Evolutionary conservation across 139 green algal species (phyloP).

Genomic region (Tetradesmus obliquus): DNA sequence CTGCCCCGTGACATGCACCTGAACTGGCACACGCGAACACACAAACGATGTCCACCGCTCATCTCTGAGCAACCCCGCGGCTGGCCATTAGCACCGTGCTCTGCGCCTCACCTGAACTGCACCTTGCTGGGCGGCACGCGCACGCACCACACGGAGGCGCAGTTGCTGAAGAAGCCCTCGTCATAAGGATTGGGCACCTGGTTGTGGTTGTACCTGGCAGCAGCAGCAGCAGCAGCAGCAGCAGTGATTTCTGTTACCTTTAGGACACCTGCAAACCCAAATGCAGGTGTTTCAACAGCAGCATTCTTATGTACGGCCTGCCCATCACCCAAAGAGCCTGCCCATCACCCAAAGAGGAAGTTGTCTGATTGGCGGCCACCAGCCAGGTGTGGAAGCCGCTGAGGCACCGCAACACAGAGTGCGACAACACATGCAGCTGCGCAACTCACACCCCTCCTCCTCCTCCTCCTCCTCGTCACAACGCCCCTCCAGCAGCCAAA

Average conservation of each 20-base stretch:
- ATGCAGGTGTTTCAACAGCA: not conserved
- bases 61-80: too few relatives aligned
- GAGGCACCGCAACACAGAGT: conserved; percentile 79
- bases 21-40: too few relatives aligned
- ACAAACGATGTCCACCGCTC: too few relatives aligned
- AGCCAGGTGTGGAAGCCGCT: conserved; percentile 94
- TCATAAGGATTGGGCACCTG: conserved; percentile 77
- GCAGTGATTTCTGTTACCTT: not conserved
- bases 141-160: conserved; percentile 68
- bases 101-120: conserved; percentile 38
- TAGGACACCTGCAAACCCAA: not conserved
- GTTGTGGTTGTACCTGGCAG: conserved; percentile 43
- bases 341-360: conserved; percentile 69
- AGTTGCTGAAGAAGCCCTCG: conserved; percentile 70
- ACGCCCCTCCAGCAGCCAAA: too few relatives aligned
- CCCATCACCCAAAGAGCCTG: too few relatives aligned
- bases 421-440: too few relatives aligned
- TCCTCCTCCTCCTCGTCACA: too few relatives aligned
- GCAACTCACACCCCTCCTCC: too few relatives aligned
- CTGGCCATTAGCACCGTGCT: too few relatives aligned
- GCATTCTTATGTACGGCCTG: too few relatives aligned
- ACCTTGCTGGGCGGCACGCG: conserved; percentile 42
- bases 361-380: conserved; percentile 93
- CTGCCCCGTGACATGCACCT: too few relatives aligned
- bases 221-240: not conserved